Evolutionary conservation across 2,329 filamentous ascomycete genomes (phyloP).

Genomic region (Aureobasidium sp.): DNA sequence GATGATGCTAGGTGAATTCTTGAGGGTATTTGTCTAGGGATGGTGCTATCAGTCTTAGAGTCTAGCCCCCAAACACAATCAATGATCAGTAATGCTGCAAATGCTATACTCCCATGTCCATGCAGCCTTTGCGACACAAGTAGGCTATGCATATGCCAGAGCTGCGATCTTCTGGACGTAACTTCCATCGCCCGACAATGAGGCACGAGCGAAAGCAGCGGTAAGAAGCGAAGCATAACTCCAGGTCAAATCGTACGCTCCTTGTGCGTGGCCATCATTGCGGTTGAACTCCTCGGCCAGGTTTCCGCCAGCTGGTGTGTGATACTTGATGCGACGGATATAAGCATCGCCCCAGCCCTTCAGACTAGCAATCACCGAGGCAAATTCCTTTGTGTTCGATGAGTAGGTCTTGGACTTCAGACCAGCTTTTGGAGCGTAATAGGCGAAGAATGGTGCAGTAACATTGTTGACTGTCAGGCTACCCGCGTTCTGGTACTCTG

Average conservation of each 20-base stretch:
- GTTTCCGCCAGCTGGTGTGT: slow-evolving; percentile 21
- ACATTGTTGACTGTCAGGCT: slow-evolving; percentile 20
- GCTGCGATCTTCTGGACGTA: background rate
- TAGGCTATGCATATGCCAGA: background rate
- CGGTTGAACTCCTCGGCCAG: slow-evolving; percentile 26
- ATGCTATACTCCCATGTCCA: background rate
- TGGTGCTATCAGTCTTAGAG: background rate
- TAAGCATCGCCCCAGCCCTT: slow-evolving; percentile 28
- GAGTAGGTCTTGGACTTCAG: slow-evolving; percentile 18
- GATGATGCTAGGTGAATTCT: slow-evolving; percentile 67
- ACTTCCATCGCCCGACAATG: slow-evolving; percentile 3
- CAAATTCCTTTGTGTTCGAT: slow-evolving; percentile 17
- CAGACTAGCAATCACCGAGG: slow-evolving; percentile 18
- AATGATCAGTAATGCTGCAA: background rate
- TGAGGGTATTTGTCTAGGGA: slow-evolving; percentile 48
- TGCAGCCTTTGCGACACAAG: background rate
- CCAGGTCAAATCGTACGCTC: slow-evolving; percentile 26
- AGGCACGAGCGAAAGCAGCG: slow-evolving; percentile 22
- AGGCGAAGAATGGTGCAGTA: slow-evolving; percentile 26
- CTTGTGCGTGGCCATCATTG: slow-evolving; percentile 20
- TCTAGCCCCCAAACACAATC: background rate
- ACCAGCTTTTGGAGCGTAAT: slow-evolving; percentile 22
- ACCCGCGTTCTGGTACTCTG: slow-evolving; percentile 16
- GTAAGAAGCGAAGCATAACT: slow-evolving; percentile 26
- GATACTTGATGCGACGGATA: slow-evolving; percentile 24